phyloP scores from a whole-genome alignment of 1,284 basidiomycete species.

The Tetrapyrgos nigripes region DNA sequence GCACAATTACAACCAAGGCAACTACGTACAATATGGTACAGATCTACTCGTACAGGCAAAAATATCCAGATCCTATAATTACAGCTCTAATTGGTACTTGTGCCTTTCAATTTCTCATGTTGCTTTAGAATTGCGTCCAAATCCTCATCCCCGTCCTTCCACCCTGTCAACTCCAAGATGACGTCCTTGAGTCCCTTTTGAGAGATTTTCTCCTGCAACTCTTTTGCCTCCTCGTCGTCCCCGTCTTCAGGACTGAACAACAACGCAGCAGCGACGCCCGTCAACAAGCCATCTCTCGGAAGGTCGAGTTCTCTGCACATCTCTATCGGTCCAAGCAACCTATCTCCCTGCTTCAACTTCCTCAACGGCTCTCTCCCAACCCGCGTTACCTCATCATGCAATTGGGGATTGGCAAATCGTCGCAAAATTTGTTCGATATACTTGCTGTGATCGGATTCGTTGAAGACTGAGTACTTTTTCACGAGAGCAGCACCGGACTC shows the following conservation, averaged over 20 bases:
- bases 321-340: conserved; percentile 41
- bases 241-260: conserved; percentile 31
- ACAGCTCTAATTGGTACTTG: neutral
- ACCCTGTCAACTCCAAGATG: conserved; percentile 29
- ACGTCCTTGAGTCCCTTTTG: conserved; percentile 32
- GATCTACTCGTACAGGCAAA: too few relatives aligned
- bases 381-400: conserved; percentile 42
- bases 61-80: too few relatives aligned
- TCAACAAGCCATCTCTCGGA: conserved; percentile 35
- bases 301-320: conserved; percentile 41
- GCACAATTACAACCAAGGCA: too few relatives aligned
- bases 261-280: conserved; percentile 44
- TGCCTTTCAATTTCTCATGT: conserved; percentile 15
- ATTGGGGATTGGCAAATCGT: conserved; percentile 41
- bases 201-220: conserved; percentile 20
- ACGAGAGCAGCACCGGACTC: conserved; percentile 31
- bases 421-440: conserved; percentile 41
- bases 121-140: conserved; percentile 13
- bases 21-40: too few relatives aligned
- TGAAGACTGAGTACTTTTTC: conserved; percentile 23
- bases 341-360: conserved; percentile 41
- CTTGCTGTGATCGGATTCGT: conserved; percentile 31
- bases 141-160: conserved; percentile 27
- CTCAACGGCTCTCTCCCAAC: conserved; percentile 46
- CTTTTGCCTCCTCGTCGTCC: conserved; percentile 13